Evolutionary conservation across 2,329 filamentous ascomycete genomes (phyloP).

Genomic region (Ophiostoma perfectum): DNA sequence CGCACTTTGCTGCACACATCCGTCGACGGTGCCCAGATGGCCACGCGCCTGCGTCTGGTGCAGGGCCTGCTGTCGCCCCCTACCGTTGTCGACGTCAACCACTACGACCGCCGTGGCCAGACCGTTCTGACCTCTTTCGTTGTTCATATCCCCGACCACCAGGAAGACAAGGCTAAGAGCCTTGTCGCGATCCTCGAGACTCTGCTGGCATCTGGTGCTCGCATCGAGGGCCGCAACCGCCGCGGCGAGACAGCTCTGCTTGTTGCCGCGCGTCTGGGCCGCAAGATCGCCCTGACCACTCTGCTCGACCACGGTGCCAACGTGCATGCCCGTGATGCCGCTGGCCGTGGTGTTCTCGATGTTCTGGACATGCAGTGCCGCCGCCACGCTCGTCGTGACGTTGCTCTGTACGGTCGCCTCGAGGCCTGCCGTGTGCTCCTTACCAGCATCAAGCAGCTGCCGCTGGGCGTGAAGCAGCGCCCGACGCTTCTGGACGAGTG

Average conservation of each 20-base stretch:
- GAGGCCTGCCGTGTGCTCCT: conserved; percentile 34
- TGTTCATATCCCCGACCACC: conserved; percentile 45
- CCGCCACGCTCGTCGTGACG: conserved; percentile 28
- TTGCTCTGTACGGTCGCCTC: conserved; percentile 32
- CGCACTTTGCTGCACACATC: conserved; percentile 24
- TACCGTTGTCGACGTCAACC: conserved; percentile 44
- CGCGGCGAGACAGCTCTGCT: conserved; percentile 52
- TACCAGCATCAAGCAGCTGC: conserved; percentile 31
- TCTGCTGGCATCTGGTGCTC: conserved; percentile 41
- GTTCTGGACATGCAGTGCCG: conserved; percentile 29
- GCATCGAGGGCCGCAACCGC: conserved; percentile 48
- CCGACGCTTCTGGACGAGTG: conserved; percentile 28
- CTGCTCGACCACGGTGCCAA: conserved; percentile 38
- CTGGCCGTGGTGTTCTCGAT: conserved; percentile 35
- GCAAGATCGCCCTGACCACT: conserved; percentile 47
- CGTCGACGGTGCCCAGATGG: conserved; percentile 27
- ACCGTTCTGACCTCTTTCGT: conserved; percentile 54
- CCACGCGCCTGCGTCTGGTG: conserved; percentile 30
- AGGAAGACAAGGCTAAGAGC: conserved; percentile 43
- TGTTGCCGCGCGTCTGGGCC: conserved; percentile 48
- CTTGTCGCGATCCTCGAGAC: conserved; percentile 42
- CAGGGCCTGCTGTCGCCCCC: conserved; percentile 35
- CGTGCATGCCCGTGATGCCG: conserved; percentile 31
- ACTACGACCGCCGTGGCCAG: conserved; percentile 47
- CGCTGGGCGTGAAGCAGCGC: conserved; percentile 29